A percentile compares a stretch with the other conserved stretches of the same genome.
Conservation (phyloP, 441 rosid genomes). For the Cnidoscolus chayamansa region DNA sequence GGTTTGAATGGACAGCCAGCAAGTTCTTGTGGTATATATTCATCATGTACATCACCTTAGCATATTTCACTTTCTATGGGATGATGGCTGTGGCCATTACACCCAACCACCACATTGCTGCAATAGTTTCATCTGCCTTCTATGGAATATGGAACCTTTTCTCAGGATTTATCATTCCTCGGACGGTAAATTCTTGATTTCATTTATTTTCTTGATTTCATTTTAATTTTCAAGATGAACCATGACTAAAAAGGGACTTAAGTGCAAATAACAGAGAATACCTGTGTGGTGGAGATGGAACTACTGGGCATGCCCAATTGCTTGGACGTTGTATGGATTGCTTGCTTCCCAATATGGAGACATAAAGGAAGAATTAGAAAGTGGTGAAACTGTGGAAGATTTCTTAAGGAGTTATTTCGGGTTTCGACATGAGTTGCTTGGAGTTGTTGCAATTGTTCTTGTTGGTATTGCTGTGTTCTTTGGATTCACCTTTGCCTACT, state of each 20-base stretch:
- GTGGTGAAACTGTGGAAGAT: slow-evolving; percentile 50
- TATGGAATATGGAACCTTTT: slow-evolving; percentile 50
- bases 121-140: slow-evolving; percentile 39
- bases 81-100: slow-evolving; percentile 64
- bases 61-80: slow-evolving; percentile 54
- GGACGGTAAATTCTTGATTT: slow-evolving; percentile 31
- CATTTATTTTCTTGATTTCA: neutral
- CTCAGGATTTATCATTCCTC: slow-evolving; percentile 57
- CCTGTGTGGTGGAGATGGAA: slow-evolving; percentile 93
- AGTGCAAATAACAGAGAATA: slow-evolving; percentile 48
- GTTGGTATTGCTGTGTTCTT: slow-evolving; percentile 49
- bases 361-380: slow-evolving; percentile 35
- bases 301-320: slow-evolving; percentile 62
- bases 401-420: slow-evolving; percentile 55
- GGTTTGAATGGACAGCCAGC: slow-evolving; percentile 43
- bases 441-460: slow-evolving; percentile 42
- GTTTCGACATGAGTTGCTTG: slow-evolving; percentile 50
- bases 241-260: neutral
- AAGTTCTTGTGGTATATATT: slow-evolving; percentile 58
- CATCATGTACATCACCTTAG: slow-evolving; percentile 51
- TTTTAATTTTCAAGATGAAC: neutral
- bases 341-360: slow-evolving; percentile 75
- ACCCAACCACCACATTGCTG: slow-evolving; percentile 50
- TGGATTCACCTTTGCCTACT: slow-evolving; percentile 57
- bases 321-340: slow-evolving; percentile 76